phyloP scores from a whole-genome alignment of 768 basidiomycete genomes.

The Suillus americanus region DNA sequence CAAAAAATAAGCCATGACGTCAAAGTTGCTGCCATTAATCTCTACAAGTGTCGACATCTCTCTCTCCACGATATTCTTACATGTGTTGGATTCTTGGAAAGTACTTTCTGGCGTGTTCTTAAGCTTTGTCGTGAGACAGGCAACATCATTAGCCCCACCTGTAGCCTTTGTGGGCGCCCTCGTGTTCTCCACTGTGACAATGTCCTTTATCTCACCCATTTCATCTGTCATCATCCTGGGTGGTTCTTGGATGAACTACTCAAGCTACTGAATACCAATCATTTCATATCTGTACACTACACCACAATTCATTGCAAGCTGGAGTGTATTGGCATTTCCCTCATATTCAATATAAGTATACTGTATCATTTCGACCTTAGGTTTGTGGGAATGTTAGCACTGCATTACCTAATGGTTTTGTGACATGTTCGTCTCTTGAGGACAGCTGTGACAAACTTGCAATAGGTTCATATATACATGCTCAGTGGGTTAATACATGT shows the following conservation, averaged over 20 bases:
- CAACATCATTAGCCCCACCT: slow-evolving; percentile 8
- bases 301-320: background rate
- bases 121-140: slow-evolving; percentile 14
- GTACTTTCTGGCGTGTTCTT: slow-evolving; percentile 25
- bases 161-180: background rate
- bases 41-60: background rate
- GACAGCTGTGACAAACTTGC: no score
- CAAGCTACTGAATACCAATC: slow-evolving; percentile 1
- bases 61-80: slow-evolving; percentile 19
- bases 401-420: no score
- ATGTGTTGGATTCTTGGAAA: slow-evolving; percentile 19
- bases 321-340: no score
- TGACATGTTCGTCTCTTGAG: no score
- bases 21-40: slow-evolving; percentile 3
- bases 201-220: background rate
- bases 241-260: slow-evolving; percentile 6
- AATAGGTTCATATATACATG: no score
- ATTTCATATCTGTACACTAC: slow-evolving; percentile 7
- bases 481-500: no score
- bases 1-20: background rate
- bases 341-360: no score
- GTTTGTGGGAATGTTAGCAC: no score
- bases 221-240: background rate
- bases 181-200: background rate
- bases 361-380: no score